Percentiles rank a stretch among this genome's conserved stretches.
These are phyloP conservation scores for Nicotiana knightiana DNA, from an alignment of 257 asterid species.

Conservation along the genomic window DNA sequence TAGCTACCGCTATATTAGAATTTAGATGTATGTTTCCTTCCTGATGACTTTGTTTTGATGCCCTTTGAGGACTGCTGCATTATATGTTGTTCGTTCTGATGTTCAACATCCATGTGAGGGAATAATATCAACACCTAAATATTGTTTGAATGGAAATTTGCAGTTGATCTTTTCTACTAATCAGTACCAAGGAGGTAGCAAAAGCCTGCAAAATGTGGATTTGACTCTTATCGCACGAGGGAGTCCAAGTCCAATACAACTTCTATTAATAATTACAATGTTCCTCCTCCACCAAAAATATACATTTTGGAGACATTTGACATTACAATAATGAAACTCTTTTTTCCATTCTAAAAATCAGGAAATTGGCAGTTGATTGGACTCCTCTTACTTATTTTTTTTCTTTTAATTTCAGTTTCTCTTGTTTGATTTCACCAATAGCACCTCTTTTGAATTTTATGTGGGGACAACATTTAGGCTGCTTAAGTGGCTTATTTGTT, in stretches of 20 bases:
- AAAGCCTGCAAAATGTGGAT: neutral
- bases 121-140: neutral
- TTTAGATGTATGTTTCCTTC: neutral
- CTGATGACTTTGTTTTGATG: neutral
- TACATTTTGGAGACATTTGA: neutral
- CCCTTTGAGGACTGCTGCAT: constrained; percentile 1
- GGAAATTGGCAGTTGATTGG: neutral
- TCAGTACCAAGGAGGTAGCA: neutral
- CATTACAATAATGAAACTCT: neutral
- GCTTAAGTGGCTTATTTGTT: neutral
- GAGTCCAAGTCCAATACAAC: neutral
- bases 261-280: neutral
- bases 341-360: neutral
- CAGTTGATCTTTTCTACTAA: neutral
- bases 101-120: constrained; percentile 1
- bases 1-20: neutral
- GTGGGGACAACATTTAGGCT: neutral
- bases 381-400: neutral
- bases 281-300: neutral
- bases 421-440: neutral
- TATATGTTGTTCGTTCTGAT: neutral
- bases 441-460: neutral
- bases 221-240: neutral
- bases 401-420: neutral
- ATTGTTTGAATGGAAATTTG: neutral